Base-by-base conservation (phyloP, 176 grass and related monocot species). In the Carex scoparia region DNA sequence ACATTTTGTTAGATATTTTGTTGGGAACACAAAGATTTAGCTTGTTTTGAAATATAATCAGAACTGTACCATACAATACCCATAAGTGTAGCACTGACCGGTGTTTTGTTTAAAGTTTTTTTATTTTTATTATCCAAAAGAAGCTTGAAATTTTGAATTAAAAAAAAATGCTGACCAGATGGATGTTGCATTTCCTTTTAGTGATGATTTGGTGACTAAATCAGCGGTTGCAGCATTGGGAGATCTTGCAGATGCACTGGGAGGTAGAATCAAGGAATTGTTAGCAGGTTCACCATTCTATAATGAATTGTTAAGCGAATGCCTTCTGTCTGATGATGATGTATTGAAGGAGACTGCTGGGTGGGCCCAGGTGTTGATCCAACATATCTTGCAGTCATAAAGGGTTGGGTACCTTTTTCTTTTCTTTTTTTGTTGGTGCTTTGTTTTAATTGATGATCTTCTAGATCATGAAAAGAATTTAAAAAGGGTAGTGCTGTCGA, bases 161-260 rank as follows among this genome's bases (percentile, higher is more conserved):
- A 14, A 69, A 58, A 56, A 79, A 16, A 42, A 78, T 57, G 51
- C 74, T 78, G 73, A 78, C 5, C 51, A 35, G 51, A 57, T 78
- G 51, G 15, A 74, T 74, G 1, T 78, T 57, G 33, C 46, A 30
- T 74, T 2, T 79, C 61, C 14, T 79, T 81, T 46, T 54, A 97
- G 94, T 86, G 92, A 97, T 84, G 94, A 97, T 31, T 89, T 81
- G 18, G 94, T 94, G 84, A 92, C 94, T 56, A 97, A 94, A 79
- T 90, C 92, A 54, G 90, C 94, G 12, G 90, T 94, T 77, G 94
- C 94, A 66, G 92, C 89, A 48, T 76, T 97, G 30, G 94, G 94
- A 12, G 92, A 97, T 89, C 90, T 97, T 35, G 90, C 87, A 0
- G 94, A 97, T 77, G 87, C 88, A 5, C 88, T 97, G 60, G 94